A percentile compares a stretch with the other conserved stretches of the same genome.
These are phyloP conservation scores for Aristolochia contorta DNA, from an alignment of 164 flowering plant genomes.

Conservation along the genomic window DNA sequence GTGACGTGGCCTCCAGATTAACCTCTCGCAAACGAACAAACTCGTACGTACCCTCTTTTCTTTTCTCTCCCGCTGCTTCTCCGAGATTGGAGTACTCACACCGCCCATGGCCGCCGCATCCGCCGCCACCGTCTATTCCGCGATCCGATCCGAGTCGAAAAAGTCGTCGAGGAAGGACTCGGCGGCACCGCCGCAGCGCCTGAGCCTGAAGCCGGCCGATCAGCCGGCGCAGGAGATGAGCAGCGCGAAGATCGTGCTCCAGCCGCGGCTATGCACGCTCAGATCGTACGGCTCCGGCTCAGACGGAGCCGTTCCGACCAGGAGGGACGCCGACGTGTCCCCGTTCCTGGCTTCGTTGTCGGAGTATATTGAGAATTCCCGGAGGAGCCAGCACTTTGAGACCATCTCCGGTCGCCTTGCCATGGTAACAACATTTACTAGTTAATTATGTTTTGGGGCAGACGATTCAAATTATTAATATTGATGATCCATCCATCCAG, in stretches of 20 bases:
- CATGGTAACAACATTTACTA: conserved; percentile 60
- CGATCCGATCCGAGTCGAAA: conserved; percentile 21
- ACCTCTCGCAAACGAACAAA: no score
- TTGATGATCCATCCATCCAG: no score
- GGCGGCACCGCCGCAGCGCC: neutral
- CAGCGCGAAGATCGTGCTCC: conserved; percentile 47
- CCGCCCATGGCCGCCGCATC: conserved; percentile 18
- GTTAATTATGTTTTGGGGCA: no score
- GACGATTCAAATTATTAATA: no score
- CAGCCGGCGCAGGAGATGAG: conserved; percentile 11
- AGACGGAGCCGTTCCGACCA: conserved; percentile 23
- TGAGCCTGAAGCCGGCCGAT: conserved; percentile 6
- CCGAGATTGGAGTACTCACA: no score
- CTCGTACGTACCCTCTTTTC: no score
- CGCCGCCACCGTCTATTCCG: conserved; percentile 11
- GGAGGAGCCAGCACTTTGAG: conserved; percentile 77
- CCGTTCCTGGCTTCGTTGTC: conserved; percentile 61
- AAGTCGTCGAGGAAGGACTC: conserved; percentile 10
- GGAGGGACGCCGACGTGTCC: conserved; percentile 30
- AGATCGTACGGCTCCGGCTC: conserved; percentile 63
- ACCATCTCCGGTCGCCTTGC: conserved; percentile 83
- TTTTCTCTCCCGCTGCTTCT: no score
- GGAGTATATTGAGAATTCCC: conserved; percentile 77
- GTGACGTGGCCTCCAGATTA: no score
- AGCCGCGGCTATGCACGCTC: conserved; percentile 73